phyloP scores from a whole-genome alignment of 768 basidiomycete genomes.

The Mycena alexandri region DNA sequence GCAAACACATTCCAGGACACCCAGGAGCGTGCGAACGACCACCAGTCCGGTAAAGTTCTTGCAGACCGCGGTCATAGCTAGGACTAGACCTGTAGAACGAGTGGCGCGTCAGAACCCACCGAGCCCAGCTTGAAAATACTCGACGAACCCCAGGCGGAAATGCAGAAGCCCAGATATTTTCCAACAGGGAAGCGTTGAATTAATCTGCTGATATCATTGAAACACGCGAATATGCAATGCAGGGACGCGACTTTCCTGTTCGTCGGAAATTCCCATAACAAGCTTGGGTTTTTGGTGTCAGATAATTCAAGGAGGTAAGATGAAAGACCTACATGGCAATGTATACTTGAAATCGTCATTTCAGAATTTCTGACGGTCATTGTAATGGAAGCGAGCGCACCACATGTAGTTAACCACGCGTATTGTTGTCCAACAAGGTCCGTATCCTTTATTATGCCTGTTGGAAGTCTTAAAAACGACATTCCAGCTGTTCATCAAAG shows the following conservation, averaged over 20 bases:
- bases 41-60: conserved; percentile 59
- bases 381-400: conserved; percentile 42
- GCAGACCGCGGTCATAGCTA: conserved; percentile 63
- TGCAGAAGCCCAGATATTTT: conserved; percentile 58
- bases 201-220: conserved; percentile 39
- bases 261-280: conserved; percentile 62
- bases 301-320: neutral
- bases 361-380: conserved; percentile 1
- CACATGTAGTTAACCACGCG: conserved; percentile 62
- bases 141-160: conserved; percentile 50
- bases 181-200: conserved; percentile 63
- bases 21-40: conserved; percentile 61
- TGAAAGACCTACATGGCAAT: conserved; percentile 51
- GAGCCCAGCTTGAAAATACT: too few relatives aligned
- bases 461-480: neutral
- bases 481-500: neutral
- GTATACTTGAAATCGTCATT: conserved; percentile 46
- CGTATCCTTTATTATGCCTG: conserved; percentile 55
- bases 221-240: neutral
- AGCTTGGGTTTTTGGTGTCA: conserved; percentile 37
- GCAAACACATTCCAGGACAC: conserved; percentile 62
- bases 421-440: conserved; percentile 64
- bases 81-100: conserved; percentile 43
- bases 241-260: conserved; percentile 43
- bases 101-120: too few relatives aligned